Evolutionary conservation across 1,139 yeast species (phyloP), one percentile per base, ranked within the genome.

Genomic region (Sugiyamaella xylanicola): DNA sequence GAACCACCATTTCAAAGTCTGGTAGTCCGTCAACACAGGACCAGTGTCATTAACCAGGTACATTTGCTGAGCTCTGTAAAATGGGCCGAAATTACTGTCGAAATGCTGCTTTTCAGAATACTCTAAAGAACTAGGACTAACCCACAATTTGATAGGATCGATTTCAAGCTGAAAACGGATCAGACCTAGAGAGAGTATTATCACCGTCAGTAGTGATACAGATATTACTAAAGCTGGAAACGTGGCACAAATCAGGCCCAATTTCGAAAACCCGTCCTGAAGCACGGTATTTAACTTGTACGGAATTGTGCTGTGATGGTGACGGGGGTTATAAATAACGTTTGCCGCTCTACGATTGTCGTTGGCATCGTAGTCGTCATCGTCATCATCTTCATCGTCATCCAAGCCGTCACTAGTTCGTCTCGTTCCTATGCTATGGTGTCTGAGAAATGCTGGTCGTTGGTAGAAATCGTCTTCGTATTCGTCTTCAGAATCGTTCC

Each of bases 111-210:
- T 85, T 65, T 93, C 85, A 45, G 80, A 75, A 58, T 79, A 85
- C 15, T 91, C 91, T 4, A 81, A 82, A n/a, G 95, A 88, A 20
- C 74, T 68, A 1, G 95, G 85, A 63, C 95, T 85, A 0, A 93
- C 98, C 99, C 99, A 93, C 40, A 93, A 74, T 59, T 84, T 82
- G 1, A 87, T 81, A 0, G 98, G 98, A 63, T 87, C 77, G 1
- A 84, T 84, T 67, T 92, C 98, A 32, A 92, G 75, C 43, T 82
- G 72, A 57, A 85, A 75, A 49, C 73, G 72, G 7, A 72, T 61
- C 50, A 86, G 72, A 5, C 92, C 90, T 0, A 79, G 64, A 0
- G 88, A 78, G 32, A 85, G 70, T 1, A 80, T 46, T 0, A 76
- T 61, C 0, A 84, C 76, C 0, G 82, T 51, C 0, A 78, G 32